These are phyloP conservation scores for Rhodotorula sp. DNA, from an alignment of 1,284 basidiomycete species.

Conservation along the genomic window DNA sequence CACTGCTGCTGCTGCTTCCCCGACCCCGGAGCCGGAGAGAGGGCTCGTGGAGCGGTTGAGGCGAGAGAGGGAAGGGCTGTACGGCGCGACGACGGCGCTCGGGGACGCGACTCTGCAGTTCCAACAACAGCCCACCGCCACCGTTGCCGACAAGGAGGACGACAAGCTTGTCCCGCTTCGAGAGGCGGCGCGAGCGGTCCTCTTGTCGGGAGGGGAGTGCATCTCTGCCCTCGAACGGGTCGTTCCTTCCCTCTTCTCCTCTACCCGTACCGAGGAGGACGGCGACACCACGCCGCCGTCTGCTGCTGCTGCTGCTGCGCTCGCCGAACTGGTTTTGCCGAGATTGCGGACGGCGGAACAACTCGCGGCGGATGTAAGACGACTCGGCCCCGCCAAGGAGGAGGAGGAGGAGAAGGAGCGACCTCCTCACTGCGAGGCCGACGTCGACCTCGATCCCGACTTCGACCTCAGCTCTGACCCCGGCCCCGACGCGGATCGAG, in stretches of 20 bases:
- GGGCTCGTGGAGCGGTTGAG: slow-evolving; percentile 56
- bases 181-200: slow-evolving; percentile 76
- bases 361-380: background rate
- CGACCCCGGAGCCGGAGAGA: slow-evolving; percentile 28
- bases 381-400: background rate
- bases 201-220: slow-evolving; percentile 86
- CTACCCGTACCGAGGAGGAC: background rate
- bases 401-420: background rate
- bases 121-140: slow-evolving; percentile 46
- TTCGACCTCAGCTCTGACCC: too few relatives aligned
- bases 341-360: background rate
- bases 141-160: slow-evolving; percentile 64
- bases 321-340: background rate
- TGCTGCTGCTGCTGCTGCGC: too few relatives aligned
- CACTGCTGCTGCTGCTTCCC: slow-evolving; percentile 44
- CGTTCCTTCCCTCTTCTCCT: background rate
- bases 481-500: too few relatives aligned
- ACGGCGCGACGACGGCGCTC: slow-evolving; percentile 78
- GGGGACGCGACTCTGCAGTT: slow-evolving; percentile 56
- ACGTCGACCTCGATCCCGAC: too few relatives aligned
- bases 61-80: slow-evolving; percentile 75
- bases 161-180: slow-evolving; percentile 63
- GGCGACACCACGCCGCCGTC: too few relatives aligned
- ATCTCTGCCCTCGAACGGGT: slow-evolving; percentile 71
- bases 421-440: background rate